Percentiles rank a stretch among this genome's conserved stretches.
Evolutionary conservation across 2,329 filamentous ascomycete genomes (phyloP).

Genomic region (Cladosporium sp.): DNA sequence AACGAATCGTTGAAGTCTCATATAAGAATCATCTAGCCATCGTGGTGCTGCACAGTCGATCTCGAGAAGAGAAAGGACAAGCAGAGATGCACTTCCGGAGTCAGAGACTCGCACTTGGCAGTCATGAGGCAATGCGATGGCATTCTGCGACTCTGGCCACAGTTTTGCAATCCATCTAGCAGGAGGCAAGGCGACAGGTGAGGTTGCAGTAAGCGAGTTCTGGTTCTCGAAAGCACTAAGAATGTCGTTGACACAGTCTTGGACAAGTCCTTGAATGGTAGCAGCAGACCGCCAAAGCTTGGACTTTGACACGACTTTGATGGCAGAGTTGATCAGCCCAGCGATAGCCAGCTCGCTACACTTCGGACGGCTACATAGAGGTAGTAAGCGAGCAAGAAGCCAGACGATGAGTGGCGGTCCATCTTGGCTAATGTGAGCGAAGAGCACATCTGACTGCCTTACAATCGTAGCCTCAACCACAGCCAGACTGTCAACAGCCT

Average conservation of each 20-base stretch:
- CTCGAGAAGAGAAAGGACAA: constrained; percentile 24
- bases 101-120: constrained; percentile 29
- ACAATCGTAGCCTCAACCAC: constrained; percentile 72
- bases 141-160: constrained; percentile 36
- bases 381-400: constrained; percentile 51
- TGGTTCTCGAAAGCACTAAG: constrained; percentile 38
- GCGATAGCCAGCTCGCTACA: constrained; percentile 39
- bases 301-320: constrained; percentile 34
- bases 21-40: constrained; percentile 22
- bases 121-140: constrained; percentile 39
- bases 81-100: constrained; percentile 18
- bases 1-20: constrained; percentile 19
- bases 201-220: constrained; percentile 9
- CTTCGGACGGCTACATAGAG: constrained; percentile 41
- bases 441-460: constrained; percentile 68
- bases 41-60: constrained; percentile 15
- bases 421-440: constrained; percentile 31
- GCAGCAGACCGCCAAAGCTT: constrained; percentile 34
- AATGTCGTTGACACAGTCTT: constrained; percentile 43
- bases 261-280: constrained; percentile 34
- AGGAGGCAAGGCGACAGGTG: constrained; percentile 36
- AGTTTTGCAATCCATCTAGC: constrained; percentile 35
- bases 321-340: constrained; percentile 35
- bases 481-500: constrained; percentile 68
- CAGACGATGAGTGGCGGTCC: constrained; percentile 50